Evolutionary conservation across 306 rosid genomes (phyloP), one percentile per base, ranked within the genome.

Genomic region (Morella rubra): DNA sequence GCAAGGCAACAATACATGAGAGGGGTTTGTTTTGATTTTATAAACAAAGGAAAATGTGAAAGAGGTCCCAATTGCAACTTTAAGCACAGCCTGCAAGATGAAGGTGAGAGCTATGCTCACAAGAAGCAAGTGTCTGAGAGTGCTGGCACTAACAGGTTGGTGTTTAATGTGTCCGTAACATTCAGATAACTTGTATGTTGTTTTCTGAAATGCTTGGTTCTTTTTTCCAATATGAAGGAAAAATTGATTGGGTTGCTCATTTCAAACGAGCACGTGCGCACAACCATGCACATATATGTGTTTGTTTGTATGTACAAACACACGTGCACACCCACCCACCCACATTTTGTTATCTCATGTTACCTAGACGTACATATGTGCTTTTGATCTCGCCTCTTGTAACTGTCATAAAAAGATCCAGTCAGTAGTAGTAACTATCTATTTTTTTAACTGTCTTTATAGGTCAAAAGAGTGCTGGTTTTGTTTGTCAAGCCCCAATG

Each of bases 391-490:
- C 56, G 74, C 41, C 24, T 32, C 37, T 32, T 32, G 2, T 32
- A 32, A 2, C 2, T 32, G 15, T 42, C 42, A n/a, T 61, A n/a
- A 81, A 71, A 64, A 60, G 72, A 50, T 49, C 52, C 54, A 76
- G 37, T 32, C 37, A 32, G 37, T 32, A 32, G 37, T 32, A 32
- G 37, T 32, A 32, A 32, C 37, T 32, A 32, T 32, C 37, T 32
- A 32, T 32, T 32, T 32, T 32, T 32, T 32, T 49, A 12, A 71
- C 82, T 76, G 73, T 80, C 74, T 77, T 82, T 85, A 67, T 91
- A 95, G 99, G 78, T 92, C 97, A 51, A 88, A 88, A 81, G 97
- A 90, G 69, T 95, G 97, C 81, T 95, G 99, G 99, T 95, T 95
- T 84, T 95, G 99, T 91, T 82, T 95, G 79, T 95, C 99, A 69